Evolutionary conservation across 164 flowering plant species (phyloP).

Genomic region (Umbellularia californica): DNA sequence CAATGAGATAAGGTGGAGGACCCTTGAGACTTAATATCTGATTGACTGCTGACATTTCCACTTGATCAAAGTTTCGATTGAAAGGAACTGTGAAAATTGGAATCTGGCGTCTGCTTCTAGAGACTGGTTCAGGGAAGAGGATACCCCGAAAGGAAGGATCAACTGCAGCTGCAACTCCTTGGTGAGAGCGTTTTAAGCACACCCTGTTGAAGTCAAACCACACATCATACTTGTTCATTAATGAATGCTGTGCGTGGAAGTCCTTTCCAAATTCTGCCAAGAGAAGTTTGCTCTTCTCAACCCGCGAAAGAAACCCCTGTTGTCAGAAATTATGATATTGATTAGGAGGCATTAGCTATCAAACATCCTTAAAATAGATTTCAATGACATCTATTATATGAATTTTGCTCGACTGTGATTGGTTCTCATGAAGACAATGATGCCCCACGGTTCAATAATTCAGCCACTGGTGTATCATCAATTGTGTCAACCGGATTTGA

Average conservation of each 20-base stretch:
- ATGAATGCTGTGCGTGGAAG: constrained; percentile 25
- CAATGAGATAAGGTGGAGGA: constrained; percentile 31
- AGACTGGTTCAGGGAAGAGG: constrained; percentile 22
- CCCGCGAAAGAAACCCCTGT: constrained; percentile 32
- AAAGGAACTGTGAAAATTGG: neutral
- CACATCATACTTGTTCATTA: constrained; percentile 27
- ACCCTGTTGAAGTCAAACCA: constrained; percentile 49
- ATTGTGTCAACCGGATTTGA: no score
- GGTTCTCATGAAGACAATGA: neutral
- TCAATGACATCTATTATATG: neutral
- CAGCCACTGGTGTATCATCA: no score
- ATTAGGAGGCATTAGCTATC: neutral
- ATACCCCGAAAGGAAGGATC: constrained; percentile 21
- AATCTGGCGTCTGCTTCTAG: neutral
- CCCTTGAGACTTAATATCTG: constrained; percentile 20
- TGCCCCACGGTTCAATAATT: no score
- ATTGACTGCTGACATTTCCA: constrained; percentile 12
- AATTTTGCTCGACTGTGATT: neutral
- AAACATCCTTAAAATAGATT: neutral
- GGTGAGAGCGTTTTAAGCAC: constrained; percentile 40
- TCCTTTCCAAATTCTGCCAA: constrained; percentile 40
- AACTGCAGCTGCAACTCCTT: constrained; percentile 33
- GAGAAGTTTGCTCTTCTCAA: constrained; percentile 20
- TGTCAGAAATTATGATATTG: neutral
- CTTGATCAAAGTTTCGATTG: neutral